phyloP scores from a whole-genome alignment of 2,329 filamentous ascomycete genomes.

The Aciculosporium take region DNA sequence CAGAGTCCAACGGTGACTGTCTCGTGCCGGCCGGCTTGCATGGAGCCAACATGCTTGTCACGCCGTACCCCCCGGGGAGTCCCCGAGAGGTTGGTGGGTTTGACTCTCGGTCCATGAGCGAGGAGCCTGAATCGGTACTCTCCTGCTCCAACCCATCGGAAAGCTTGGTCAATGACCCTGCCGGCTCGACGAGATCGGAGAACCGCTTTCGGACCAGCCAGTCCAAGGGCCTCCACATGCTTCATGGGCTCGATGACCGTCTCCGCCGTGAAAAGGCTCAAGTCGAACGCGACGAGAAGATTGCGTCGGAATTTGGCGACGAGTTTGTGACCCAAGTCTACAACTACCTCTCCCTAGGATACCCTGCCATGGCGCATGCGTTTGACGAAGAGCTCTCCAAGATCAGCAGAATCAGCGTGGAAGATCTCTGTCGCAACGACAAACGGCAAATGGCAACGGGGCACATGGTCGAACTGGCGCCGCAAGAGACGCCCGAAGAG shows the following conservation, averaged over 20 bases:
- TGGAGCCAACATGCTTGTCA: conserved; percentile 35
- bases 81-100: conserved; percentile 31
- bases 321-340: conserved; percentile 88
- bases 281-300: conserved; percentile 37
- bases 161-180: conserved; percentile 6
- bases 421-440: conserved; percentile 61
- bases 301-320: conserved; percentile 59
- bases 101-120: conserved; percentile 22
- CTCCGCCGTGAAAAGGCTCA: conserved; percentile 34
- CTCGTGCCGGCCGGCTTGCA: conserved; percentile 29
- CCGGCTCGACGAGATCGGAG: conserved; percentile 11
- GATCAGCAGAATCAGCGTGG: conserved; percentile 56
- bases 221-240: conserved; percentile 32
- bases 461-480: conserved; percentile 50
- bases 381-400: conserved; percentile 78
- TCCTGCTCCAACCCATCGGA: conserved; percentile 12
- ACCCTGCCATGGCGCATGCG: conserved; percentile 67
- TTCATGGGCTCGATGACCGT: conserved; percentile 37
- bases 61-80: conserved; percentile 29
- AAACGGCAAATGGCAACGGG: conserved; percentile 47
- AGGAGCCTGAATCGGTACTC: conserved; percentile 23
- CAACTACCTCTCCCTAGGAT: conserved; percentile 89
- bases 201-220: conserved; percentile 16
- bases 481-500: conserved; percentile 27
- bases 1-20: conserved; percentile 21